phyloP scores from a whole-genome alignment of 495 filamentous ascomycete genomes.

The Apiosordaria backusii region DNA sequence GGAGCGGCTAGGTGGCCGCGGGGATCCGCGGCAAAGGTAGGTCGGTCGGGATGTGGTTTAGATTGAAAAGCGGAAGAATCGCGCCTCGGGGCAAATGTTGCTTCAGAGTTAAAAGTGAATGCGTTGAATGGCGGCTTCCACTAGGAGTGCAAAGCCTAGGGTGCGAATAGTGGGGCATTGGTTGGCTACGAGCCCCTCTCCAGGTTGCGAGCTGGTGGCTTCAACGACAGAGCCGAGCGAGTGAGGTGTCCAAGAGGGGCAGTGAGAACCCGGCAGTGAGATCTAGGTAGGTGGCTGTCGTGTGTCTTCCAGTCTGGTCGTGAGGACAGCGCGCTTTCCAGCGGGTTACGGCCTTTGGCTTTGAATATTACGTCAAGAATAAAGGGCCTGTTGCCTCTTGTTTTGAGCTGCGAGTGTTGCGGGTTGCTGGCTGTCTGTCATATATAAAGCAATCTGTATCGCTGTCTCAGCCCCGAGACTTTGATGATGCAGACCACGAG shows the following conservation, averaged over 20 bases:
- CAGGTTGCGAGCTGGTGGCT: neutral
- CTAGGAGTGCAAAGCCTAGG: neutral
- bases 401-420: neutral
- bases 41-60: conserved; percentile 6
- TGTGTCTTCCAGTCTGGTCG: neutral
- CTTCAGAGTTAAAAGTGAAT: conserved; percentile 1
- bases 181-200: neutral
- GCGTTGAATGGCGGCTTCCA: neutral
- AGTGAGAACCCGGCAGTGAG: neutral
- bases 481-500: too few relatives aligned
- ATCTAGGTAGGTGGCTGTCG: neutral
- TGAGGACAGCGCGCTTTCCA: neutral
- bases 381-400: neutral
- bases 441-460: neutral
- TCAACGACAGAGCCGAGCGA: too few relatives aligned
- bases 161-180: neutral
- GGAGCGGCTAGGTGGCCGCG: neutral
- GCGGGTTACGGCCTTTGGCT: neutral
- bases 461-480: neutral
- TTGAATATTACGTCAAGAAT: neutral
- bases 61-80: conserved; percentile 5
- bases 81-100: neutral
- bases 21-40: neutral
- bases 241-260: neutral
- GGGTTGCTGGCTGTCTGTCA: neutral